Conservation (phyloP, 2,329 filamentous ascomycete genomes). For the Ophiostoma piceae region DNA sequence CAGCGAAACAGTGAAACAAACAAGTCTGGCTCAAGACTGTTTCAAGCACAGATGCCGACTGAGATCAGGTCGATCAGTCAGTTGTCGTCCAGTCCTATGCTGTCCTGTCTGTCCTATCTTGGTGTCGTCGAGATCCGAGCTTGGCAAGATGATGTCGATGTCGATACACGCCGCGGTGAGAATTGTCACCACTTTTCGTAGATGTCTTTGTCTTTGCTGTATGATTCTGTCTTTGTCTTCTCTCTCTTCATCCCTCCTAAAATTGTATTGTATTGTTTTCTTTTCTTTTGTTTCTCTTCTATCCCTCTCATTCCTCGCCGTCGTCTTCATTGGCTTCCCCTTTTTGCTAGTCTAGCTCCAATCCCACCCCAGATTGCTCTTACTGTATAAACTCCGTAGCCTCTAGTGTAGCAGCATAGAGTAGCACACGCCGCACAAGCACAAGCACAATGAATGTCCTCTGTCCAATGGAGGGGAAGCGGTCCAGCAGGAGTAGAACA, state of each 20-base stretch:
- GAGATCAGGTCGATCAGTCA: not conserved
- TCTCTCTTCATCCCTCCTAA: not conserved
- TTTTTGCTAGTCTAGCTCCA: slow-evolving; percentile 11
- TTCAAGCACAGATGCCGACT: not conserved
- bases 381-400: not conserved
- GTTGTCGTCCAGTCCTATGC: no score
- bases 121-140: not conserved
- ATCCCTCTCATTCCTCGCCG: not conserved
- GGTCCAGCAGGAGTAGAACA: not conserved
- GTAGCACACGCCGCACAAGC: not conserved
- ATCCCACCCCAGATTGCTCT: not conserved
- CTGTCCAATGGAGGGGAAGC: not conserved
- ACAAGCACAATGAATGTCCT: not conserved
- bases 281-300: not conserved
- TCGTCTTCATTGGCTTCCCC: slow-evolving; percentile 13
- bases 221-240: not conserved
- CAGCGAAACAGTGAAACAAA: not conserved
- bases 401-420: not conserved
- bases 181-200: not conserved
- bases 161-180: not conserved
- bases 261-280: not conserved
- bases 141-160: not conserved
- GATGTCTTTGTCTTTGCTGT: not conserved
- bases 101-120: no score
- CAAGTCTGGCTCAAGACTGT: not conserved